A percentile compares a stretch with the other conserved stretches of the same genome.
These are phyloP conservation scores for Cryptomeria japonica DNA, from an alignment of 75 land plant genomes.

Conservation along the genomic window DNA sequence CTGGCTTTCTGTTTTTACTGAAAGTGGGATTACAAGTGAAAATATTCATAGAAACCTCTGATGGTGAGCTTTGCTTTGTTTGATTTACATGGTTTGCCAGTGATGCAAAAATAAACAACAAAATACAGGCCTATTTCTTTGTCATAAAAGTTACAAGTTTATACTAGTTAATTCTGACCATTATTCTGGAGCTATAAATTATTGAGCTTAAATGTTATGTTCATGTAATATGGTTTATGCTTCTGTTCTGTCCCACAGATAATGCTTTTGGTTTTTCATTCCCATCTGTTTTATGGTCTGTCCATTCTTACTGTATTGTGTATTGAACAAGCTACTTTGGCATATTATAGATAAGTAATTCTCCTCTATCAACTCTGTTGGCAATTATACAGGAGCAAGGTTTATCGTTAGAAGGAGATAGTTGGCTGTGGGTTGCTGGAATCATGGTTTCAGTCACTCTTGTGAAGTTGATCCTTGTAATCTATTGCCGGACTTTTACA, in stretches of 20 bases:
- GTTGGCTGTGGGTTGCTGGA: slow-evolving; percentile 80
- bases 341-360: not conserved
- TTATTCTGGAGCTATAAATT: not conserved
- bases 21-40: too few relatives aligned
- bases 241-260: not conserved
- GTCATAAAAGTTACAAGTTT: not conserved
- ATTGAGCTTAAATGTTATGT: not conserved
- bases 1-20: not conserved
- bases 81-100: not conserved
- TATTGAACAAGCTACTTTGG: not conserved
- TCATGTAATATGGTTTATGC: not conserved
- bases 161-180: not conserved
- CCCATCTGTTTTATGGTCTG: not conserved
- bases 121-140: not conserved
- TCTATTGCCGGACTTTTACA: slow-evolving; percentile 76
- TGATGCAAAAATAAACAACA: not conserved
- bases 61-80: not conserved
- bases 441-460: slow-evolving; percentile 87
- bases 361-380: not conserved
- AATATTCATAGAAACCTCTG: not conserved
- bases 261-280: not conserved
- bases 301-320: not conserved
- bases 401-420: slow-evolving; percentile 35
- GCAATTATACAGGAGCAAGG: slow-evolving; percentile 28
- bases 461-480: slow-evolving; percentile 70